Conservation (phyloP, 176 grass and related monocot species). For the Saccharum officinarum region DNA sequence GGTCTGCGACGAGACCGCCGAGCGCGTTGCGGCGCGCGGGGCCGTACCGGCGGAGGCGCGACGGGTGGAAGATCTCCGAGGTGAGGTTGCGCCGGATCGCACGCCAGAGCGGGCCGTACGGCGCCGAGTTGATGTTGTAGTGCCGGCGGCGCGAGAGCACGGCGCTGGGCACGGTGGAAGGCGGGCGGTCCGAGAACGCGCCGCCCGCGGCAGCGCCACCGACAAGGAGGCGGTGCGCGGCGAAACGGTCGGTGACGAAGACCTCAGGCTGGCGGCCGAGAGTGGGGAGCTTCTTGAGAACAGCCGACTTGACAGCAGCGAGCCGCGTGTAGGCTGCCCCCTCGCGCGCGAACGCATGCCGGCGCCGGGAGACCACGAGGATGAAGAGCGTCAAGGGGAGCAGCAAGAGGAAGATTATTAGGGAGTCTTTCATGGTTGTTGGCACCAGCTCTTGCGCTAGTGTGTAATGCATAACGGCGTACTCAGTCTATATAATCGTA, state of each 20-base stretch:
- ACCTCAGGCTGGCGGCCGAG: neutral
- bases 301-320: neutral
- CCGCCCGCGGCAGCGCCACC: neutral
- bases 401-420: neutral
- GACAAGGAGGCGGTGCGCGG: constrained; percentile 17
- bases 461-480: no score
- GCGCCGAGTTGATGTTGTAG: constrained; percentile 26
- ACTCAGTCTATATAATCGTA: no score
- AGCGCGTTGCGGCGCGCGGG: constrained; percentile 10
- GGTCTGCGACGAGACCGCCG: neutral
- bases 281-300: neutral
- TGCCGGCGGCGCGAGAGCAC: constrained; percentile 1
- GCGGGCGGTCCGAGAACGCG: constrained; percentile 8
- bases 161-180: constrained; percentile 18
- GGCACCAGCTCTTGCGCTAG: no score
- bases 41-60: neutral
- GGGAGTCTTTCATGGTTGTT: no score
- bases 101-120: constrained; percentile 26
- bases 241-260: neutral
- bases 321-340: neutral
- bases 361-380: neutral
- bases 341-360: neutral
- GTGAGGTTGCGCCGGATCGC: constrained; percentile 20
- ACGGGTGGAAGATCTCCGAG: constrained; percentile 9
- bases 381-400: neutral